A percentile compares a stretch with the other conserved stretches of the same genome.
phyloP scores from a whole-genome alignment of 1,139 yeast species.

The Zygosaccharomyces sapae region DNA sequence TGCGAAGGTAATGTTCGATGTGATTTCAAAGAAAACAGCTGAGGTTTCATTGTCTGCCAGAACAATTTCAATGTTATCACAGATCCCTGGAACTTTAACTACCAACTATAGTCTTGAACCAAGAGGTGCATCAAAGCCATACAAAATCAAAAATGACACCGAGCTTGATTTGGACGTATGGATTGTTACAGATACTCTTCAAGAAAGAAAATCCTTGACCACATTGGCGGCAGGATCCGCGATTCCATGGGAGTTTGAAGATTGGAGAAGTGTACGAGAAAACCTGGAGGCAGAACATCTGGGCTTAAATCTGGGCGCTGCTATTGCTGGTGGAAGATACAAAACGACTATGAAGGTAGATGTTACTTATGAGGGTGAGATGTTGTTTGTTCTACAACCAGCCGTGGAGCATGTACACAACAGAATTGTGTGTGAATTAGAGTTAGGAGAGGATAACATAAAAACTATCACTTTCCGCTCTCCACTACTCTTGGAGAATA shows the following conservation, averaged over 20 bases:
- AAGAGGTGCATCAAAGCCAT: constrained; percentile 81
- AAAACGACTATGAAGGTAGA: constrained; percentile 56
- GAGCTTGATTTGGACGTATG: constrained; percentile 77
- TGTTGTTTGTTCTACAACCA: constrained; percentile 64
- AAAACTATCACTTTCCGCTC: constrained; percentile 75
- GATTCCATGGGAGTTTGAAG: constrained; percentile 89
- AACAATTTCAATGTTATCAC: constrained; percentile 72
- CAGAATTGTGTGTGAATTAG: constrained; percentile 68
- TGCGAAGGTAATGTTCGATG: constrained; percentile 54
- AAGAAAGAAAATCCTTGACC: constrained; percentile 34
- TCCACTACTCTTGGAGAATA: constrained; percentile 65
- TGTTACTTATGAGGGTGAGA: constrained; percentile 76
- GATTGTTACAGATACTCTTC: constrained; percentile 47
- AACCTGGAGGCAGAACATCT: constrained; percentile 63
- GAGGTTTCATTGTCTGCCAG: constrained; percentile 81
- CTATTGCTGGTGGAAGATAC: constrained; percentile 52
- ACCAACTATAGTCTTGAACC: constrained; percentile 52
- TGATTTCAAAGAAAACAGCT: constrained; percentile 69
- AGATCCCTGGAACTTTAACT: constrained; percentile 54
- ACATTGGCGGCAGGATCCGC: constrained; percentile 48
- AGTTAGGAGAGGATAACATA: constrained; percentile 67
- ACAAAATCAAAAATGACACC: constrained; percentile 74
- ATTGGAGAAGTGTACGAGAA: constrained; percentile 85
- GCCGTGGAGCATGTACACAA: constrained; percentile 61
- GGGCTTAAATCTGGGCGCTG: constrained; percentile 56